These are phyloP conservation scores for Suillus sp. DNA, from an alignment of 768 basidiomycete genomes.

Conservation along the genomic window DNA sequence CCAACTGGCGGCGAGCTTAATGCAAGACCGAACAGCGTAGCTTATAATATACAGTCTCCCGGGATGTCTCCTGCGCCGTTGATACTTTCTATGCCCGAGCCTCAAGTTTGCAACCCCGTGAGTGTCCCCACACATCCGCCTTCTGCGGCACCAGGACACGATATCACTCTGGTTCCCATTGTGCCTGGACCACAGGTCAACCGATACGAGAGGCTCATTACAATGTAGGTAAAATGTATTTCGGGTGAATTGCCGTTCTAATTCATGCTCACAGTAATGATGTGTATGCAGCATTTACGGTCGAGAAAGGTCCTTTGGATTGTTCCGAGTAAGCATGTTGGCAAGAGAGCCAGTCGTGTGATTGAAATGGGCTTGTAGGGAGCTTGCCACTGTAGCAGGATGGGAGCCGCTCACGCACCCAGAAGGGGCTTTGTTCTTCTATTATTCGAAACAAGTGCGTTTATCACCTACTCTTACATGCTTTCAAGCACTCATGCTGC, in stretches of 20 bases:
- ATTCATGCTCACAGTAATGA: background rate
- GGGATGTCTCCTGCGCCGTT: background rate
- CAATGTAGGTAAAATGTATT: background rate
- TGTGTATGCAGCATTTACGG: background rate
- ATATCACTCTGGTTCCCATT: background rate
- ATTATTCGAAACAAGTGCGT: background rate
- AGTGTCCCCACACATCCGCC: background rate
- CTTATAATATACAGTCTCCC: background rate
- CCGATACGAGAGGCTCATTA: background rate
- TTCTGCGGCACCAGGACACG: background rate
- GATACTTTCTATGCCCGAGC: background rate
- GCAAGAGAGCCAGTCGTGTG: background rate
- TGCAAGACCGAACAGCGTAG: background rate
- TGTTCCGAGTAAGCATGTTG: background rate
- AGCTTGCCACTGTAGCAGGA: background rate
- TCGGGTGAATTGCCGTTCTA: background rate
- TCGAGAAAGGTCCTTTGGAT: background rate
- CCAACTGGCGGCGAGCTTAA: background rate
- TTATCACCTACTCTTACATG: background rate
- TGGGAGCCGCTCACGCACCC: conserved; percentile 2
- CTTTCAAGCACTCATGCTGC: background rate
- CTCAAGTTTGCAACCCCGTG: background rate
- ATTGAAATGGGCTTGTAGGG: background rate
- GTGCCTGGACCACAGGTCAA: background rate
- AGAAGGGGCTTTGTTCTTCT: conserved; percentile 3